Evolutionary conservation across 163 green algal species (phyloP).

Genomic region (Prototheca cutis): DNA sequence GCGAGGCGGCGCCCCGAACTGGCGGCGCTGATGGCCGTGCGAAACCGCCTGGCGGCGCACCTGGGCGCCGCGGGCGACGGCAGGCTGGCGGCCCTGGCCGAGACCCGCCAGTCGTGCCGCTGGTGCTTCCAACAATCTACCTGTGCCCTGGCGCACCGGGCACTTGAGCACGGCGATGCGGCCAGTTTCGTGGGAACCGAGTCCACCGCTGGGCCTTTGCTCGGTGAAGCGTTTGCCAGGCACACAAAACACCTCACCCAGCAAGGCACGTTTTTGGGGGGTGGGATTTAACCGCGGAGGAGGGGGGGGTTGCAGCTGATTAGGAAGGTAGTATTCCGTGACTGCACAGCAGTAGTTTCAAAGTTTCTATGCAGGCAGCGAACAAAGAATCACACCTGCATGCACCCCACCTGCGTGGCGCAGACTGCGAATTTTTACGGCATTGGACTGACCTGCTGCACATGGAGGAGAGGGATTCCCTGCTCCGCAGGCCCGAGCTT

Average conservation of each 20-base stretch:
- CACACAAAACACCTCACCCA: too few relatives aligned
- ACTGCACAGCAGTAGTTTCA: too few relatives aligned
- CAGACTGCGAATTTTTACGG: constrained; percentile 46
- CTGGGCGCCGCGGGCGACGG: not conserved
- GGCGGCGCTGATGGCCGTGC: constrained; percentile 43
- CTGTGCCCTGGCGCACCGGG: constrained; percentile 27
- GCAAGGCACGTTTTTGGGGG: too few relatives aligned
- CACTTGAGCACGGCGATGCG: not conserved
- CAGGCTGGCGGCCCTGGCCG: constrained; percentile 27
- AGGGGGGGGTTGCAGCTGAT: not conserved
- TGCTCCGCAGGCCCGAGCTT: constrained; percentile 26
- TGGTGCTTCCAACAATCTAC: constrained; percentile 41
- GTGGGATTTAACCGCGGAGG: not conserved
- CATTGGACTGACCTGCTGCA: constrained; percentile 61
- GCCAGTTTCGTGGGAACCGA: not conserved
- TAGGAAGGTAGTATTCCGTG: too few relatives aligned
- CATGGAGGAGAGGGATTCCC: constrained; percentile 45
- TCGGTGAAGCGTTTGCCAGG: not conserved
- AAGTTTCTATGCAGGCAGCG: too few relatives aligned
- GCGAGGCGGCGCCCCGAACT: constrained; percentile 26
- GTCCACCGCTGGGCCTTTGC: not conserved
- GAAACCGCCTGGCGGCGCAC: constrained; percentile 41
- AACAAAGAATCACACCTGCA: too few relatives aligned
- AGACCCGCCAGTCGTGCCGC: constrained; percentile 28
- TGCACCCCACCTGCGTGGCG: too few relatives aligned